Conservation (phyloP, 805 yeast genomes). For the Yamadazyma insecticola region DNA sequence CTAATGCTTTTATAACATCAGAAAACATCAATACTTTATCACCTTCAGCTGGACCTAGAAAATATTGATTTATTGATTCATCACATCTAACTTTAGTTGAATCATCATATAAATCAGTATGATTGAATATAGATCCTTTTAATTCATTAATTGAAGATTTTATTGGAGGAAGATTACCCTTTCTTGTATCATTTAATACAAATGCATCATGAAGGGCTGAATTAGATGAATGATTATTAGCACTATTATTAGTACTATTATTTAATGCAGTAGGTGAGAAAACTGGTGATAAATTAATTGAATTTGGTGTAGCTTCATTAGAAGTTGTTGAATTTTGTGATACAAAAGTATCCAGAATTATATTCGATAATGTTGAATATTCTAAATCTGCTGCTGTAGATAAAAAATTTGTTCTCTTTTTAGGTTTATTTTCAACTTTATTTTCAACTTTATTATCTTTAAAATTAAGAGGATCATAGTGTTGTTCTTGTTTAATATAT, state of each 20-base stretch:
- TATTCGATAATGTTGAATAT: slow-evolving; percentile 63
- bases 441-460: slow-evolving; percentile 1
- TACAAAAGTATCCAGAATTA: slow-evolving; percentile 45
- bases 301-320: slow-evolving; percentile 27
- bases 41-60: slow-evolving; percentile 51
- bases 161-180: neutral
- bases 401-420: slow-evolving; percentile 44
- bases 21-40: slow-evolving; percentile 50
- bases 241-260: slow-evolving; percentile 7
- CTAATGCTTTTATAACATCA: slow-evolving; percentile 48
- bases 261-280: slow-evolving; percentile 22
- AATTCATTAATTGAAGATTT: too few relatives aligned
- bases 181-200: slow-evolving; percentile 2
- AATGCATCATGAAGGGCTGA: slow-evolving; percentile 14
- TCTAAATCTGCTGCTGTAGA: slow-evolving; percentile 73
- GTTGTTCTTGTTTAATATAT: slow-evolving; percentile 2
- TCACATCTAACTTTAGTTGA: slow-evolving; percentile 44
- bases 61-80: slow-evolving; percentile 60
- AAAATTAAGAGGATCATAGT: neutral
- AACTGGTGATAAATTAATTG: slow-evolving; percentile 30
- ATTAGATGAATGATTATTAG: slow-evolving; percentile 12
- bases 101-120: too few relatives aligned
- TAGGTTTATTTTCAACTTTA: neutral
- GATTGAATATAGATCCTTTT: too few relatives aligned
- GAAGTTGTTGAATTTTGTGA: slow-evolving; percentile 9